Evolutionary conservation across 805 yeast species (phyloP).

Genomic region (Isabelozyma rhagii): DNA sequence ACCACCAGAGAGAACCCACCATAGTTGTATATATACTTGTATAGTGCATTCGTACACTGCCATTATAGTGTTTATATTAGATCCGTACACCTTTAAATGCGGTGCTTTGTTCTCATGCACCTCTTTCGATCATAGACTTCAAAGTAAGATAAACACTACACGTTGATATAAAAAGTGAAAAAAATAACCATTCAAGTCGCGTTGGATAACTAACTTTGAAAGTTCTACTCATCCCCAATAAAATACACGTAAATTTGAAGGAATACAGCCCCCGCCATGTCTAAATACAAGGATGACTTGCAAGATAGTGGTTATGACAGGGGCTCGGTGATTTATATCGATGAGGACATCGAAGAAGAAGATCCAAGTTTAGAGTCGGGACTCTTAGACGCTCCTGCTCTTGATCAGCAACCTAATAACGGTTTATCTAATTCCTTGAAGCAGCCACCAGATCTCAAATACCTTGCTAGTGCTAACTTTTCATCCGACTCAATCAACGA

Average conservation of each 20-base stretch:
- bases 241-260: too few relatives aligned
- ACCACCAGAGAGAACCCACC: constrained; percentile 41
- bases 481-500: constrained; percentile 30
- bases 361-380: background rate
- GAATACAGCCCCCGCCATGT: background rate
- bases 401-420: background rate
- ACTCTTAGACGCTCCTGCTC: background rate
- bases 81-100: background rate
- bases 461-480: constrained; percentile 37
- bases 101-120: too few relatives aligned
- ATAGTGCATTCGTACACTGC: too few relatives aligned
- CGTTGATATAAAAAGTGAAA: too few relatives aligned
- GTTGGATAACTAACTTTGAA: too few relatives aligned
- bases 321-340: background rate
- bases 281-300: background rate
- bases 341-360: background rate
- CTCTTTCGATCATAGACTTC: background rate
- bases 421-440: constrained; percentile 1
- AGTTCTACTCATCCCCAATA: too few relatives aligned
- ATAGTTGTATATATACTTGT: constrained; percentile 5
- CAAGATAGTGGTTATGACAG: background rate
- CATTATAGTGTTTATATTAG: background rate
- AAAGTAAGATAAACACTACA: background rate
- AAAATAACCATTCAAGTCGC: too few relatives aligned
- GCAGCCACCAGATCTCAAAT: constrained; percentile 20